A percentile compares a stretch with the other conserved stretches of the same genome.
phyloP scores from a whole-genome alignment of 768 basidiomycete species.

The Kwoniella pini region DNA sequence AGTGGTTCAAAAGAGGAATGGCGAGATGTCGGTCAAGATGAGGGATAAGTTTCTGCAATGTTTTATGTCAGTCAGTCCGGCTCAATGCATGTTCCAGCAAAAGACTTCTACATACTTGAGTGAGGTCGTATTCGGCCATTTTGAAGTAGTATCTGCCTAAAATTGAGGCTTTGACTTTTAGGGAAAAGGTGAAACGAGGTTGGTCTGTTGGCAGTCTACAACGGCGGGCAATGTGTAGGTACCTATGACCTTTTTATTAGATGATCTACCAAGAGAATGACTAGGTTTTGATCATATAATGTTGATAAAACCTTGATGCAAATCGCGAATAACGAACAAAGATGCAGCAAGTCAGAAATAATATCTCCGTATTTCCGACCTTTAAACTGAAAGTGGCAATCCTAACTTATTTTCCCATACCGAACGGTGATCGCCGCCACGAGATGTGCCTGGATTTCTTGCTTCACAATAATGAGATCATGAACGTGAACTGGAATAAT shows the following conservation, averaged over 20 bases:
- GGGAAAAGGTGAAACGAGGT: not conserved
- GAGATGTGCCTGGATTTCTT: not conserved
- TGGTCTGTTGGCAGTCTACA: not conserved
- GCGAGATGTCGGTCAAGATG: constrained; percentile 93
- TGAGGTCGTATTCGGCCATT: constrained; percentile 84
- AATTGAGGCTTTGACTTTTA: not conserved
- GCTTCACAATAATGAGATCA: not conserved
- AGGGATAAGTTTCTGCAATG: constrained; percentile 83
- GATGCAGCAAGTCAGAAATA: not conserved
- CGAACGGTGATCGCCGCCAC: not conserved
- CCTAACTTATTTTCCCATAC: too few species aligned
- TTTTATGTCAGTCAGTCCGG: too few species aligned
- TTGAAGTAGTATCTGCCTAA: constrained; percentile 11
- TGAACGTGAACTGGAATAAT: not conserved
- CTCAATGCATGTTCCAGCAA: constrained; percentile 7
- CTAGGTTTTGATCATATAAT: not conserved
- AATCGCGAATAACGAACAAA: constrained; percentile 1
- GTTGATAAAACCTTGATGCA: not conserved
- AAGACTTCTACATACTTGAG: constrained; percentile 53
- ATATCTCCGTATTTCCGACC: constrained; percentile 2
- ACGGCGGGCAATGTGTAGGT: not conserved
- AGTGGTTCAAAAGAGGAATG: constrained; percentile 87
- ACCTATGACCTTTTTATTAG: not conserved
- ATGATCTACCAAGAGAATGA: not conserved
- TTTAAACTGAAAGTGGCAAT: too few species aligned